Conservation (phyloP, 305 asterid species). For the Fraxinus angustifolia region DNA sequence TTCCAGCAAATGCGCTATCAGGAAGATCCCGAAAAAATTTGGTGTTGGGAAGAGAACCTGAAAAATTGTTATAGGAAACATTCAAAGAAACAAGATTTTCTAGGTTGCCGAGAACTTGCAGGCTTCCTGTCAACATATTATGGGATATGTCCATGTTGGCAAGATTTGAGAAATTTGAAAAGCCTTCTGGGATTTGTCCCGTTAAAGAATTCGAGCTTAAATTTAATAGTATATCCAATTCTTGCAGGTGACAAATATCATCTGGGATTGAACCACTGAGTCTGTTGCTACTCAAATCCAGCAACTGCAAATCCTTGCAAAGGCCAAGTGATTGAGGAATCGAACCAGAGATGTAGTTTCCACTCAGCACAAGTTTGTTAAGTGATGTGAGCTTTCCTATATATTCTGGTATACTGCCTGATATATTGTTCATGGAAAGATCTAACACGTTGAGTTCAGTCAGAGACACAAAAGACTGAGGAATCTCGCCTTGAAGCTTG, state of each 20-base stretch:
- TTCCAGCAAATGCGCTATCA: conserved; percentile 43
- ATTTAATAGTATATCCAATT: conserved; percentile 56
- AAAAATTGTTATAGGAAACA: conserved; percentile 62
- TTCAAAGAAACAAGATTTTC: conserved; percentile 63
- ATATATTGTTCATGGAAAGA: conserved; percentile 52
- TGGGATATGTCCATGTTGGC: conserved; percentile 64
- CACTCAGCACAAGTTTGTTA: conserved; percentile 52
- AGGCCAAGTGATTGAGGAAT: conserved; percentile 55
- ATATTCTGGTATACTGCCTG: conserved; percentile 53
- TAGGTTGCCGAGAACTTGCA: conserved; percentile 42
- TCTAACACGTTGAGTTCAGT: conserved; percentile 50
- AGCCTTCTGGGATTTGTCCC: conserved; percentile 54
- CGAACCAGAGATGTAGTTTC: conserved; percentile 42
- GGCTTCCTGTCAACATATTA: conserved; percentile 59
- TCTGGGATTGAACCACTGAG: conserved; percentile 47
- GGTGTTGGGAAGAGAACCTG: conserved; percentile 54
- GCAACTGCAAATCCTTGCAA: conserved; percentile 59
- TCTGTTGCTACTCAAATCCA: conserved; percentile 58
- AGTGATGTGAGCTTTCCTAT: conserved; percentile 50
- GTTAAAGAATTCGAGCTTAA: conserved; percentile 48
- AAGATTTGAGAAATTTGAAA: conserved; percentile 53
- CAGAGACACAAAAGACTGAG: conserved; percentile 49
- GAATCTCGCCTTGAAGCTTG: conserved; percentile 51
- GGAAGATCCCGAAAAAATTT: conserved; percentile 58
- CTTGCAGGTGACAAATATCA: conserved; percentile 50